phyloP scores from a whole-genome alignment of 2,329 filamentous ascomycete genomes.

The Bipolaris gigantea region DNA sequence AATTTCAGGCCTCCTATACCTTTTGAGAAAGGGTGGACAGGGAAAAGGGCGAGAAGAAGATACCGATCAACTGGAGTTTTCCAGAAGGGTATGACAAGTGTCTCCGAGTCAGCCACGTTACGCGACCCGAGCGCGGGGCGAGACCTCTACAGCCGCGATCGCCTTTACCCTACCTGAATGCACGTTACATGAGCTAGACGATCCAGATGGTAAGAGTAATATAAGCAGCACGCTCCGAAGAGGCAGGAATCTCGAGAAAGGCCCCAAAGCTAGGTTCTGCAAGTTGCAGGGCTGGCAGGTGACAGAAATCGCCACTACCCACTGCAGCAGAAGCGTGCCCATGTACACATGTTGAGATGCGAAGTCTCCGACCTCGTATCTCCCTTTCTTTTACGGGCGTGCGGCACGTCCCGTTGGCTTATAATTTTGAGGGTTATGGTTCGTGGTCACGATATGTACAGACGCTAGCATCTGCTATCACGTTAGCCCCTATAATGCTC shows the following conservation, averaged over 20 bases:
- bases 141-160: no score
- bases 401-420: slow-evolving; percentile 1
- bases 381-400: not conserved
- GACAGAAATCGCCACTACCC: not conserved
- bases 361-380: not conserved
- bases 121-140: no score
- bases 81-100: no score
- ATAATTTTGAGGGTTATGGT: not conserved
- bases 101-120: no score
- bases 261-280: not conserved
- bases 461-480: not conserved
- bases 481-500: not conserved
- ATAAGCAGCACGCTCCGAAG: not conserved
- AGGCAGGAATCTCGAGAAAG: not conserved
- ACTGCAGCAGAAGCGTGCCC: not conserved
- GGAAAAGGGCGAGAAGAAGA: no score
- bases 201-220: not conserved
- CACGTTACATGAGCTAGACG: not conserved
- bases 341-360: not conserved
- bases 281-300: not conserved
- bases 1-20: no score
- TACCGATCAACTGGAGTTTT: no score
- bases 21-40: no score
- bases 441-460: not conserved
- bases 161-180: not conserved